Conservation (phyloP, 768 basidiomycete species). For the Neoboletus brunneissimus region DNA sequence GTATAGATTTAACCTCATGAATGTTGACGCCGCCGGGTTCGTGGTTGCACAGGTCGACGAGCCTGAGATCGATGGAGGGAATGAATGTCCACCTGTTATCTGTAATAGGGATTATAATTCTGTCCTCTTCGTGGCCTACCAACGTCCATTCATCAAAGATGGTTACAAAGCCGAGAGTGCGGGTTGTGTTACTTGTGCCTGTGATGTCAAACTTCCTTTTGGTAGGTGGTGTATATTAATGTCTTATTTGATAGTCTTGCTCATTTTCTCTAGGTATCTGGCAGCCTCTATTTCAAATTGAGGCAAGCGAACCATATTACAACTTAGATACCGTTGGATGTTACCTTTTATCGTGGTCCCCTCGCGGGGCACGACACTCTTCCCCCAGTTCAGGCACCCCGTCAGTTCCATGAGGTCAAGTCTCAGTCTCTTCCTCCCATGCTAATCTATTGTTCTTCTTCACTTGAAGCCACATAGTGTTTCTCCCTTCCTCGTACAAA, state of each 20-base stretch:
- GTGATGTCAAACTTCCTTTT: slow-evolving; percentile 4
- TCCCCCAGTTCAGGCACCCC: neutral
- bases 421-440: neutral
- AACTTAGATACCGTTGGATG: neutral
- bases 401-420: neutral
- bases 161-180: neutral
- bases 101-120: neutral
- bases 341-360: slow-evolving; percentile 1
- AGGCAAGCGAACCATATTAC: neutral
- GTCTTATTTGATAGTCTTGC: neutral
- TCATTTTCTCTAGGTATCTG: neutral
- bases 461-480: neutral
- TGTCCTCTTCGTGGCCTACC: neutral
- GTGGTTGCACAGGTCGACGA: neutral
- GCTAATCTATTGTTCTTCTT: neutral
- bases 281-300: neutral
- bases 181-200: neutral
- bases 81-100: neutral
- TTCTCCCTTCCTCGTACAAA: neutral
- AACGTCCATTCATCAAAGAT: neutral
- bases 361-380: slow-evolving; percentile 5
- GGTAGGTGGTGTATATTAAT: slow-evolving; percentile 2
- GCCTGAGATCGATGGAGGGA: neutral
- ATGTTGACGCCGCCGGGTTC: neutral
- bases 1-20: neutral